Evolutionary conservation across 129 eudicot species (phyloP).

Genomic region (Flaveria bidentis): DNA sequence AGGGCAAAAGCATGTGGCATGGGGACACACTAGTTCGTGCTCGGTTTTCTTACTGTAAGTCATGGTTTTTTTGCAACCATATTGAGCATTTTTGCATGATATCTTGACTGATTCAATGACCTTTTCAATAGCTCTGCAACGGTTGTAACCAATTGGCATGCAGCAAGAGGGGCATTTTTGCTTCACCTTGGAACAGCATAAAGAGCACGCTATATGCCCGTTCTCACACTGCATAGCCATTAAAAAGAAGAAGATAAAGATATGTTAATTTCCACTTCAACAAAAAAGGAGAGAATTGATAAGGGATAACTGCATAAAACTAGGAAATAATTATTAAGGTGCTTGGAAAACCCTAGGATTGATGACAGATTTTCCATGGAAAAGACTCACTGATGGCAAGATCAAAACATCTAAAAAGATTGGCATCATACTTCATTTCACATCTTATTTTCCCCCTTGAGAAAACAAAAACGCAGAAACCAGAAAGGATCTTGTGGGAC

Average conservation of each 20-base stretch:
- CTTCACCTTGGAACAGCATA: constrained; percentile 58
- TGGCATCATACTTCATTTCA: not conserved
- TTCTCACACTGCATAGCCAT: constrained; percentile 57
- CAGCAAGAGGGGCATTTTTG: constrained; percentile 71
- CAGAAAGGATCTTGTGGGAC: not conserved
- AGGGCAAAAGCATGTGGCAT: constrained; percentile 66
- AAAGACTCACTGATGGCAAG: not conserved
- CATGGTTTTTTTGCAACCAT: constrained; percentile 58
- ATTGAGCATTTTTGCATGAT: constrained; percentile 42
- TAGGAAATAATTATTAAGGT: not conserved
- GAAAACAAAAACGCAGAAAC: not conserved
- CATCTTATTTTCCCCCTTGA: not conserved
- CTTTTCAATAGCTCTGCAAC: constrained; percentile 85
- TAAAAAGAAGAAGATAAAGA: not conserved
- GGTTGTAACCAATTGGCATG: constrained; percentile 65
- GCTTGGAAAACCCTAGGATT: not conserved
- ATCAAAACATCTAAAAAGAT: not conserved
- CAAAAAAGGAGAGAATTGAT: not conserved
- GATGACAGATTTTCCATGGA: not conserved
- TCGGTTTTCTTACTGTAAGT: constrained; percentile 44
- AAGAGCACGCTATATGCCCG: constrained; percentile 67
- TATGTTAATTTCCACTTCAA: not conserved
- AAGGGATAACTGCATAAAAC: constrained; percentile 5
- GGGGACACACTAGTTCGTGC: constrained; percentile 57
- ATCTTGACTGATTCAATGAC: constrained; percentile 62